Percentiles rank a stretch among this genome's conserved stretches.
Evolutionary conservation across 2,329 filamentous ascomycete species (phyloP).

Genomic region (Fusarium scirpi): DNA sequence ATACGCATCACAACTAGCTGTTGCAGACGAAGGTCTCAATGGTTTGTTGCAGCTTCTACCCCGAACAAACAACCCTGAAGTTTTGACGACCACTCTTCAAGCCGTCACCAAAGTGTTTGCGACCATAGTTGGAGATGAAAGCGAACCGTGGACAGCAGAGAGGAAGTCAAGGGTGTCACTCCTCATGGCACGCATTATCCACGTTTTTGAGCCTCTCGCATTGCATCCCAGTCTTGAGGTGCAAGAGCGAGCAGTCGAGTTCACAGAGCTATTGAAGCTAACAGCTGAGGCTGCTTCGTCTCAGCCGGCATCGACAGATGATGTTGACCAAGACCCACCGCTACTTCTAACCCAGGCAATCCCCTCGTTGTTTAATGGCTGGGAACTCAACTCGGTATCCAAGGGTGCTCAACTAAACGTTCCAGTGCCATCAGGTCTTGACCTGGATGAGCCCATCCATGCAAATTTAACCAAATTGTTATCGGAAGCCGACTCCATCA

Average conservation of each 20-base stretch:
- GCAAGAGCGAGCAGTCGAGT: conserved; percentile 93
- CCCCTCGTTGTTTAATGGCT: conserved; percentile 85
- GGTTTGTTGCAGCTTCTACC: conserved; percentile 77
- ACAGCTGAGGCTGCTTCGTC: conserved; percentile 82
- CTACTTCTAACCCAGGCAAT: conserved; percentile 90
- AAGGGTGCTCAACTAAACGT: conserved; percentile 86
- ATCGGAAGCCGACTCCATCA: conserved; percentile 64
- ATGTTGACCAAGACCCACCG: conserved; percentile 74
- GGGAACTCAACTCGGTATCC: conserved; percentile 93
- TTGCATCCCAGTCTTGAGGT: conserved; percentile 91
- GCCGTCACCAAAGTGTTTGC: conserved; percentile 88
- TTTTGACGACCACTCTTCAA: conserved; percentile 84
- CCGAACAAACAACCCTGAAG: conserved; percentile 68
- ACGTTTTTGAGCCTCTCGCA: conserved; percentile 82
- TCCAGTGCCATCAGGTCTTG: conserved; percentile 78
- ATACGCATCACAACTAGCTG: conserved; percentile 78
- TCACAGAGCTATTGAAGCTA: conserved; percentile 88
- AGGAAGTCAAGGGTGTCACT: conserved; percentile 81
- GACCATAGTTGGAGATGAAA: conserved; percentile 73
- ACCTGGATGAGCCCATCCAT: conserved; percentile 87
- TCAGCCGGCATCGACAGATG: conserved; percentile 69
- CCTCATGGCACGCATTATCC: conserved; percentile 82
- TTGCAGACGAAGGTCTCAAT: conserved; percentile 78
- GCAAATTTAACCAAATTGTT: conserved; percentile 76
- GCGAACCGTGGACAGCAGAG: conserved; percentile 76